Base-by-base conservation (phyloP, 2,329 filamentous ascomycete genomes). In the Sordariomycetes sp. region DNA sequence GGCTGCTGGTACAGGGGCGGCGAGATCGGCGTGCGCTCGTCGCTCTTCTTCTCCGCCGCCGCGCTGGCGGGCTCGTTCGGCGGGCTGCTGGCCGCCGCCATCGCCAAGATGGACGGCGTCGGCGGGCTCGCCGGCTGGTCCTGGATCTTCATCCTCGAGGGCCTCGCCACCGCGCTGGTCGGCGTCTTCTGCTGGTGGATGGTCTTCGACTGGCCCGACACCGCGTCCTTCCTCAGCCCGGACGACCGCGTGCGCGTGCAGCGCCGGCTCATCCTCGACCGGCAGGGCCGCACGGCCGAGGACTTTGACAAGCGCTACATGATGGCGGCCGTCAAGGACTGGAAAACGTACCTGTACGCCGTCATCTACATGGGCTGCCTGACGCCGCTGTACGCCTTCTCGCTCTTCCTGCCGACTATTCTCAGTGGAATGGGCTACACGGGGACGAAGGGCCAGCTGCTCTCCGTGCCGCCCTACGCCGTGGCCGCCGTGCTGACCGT, bases 11-110 rank as follows among this genome's bases (percentile, higher is more conserved):
- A 94, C 65, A 87, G 83, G 67, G 79, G 90, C 43, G 81, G 79
- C n/a, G 90, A 95, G 65, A 88, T 93, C 58, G 90, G 89, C 55
- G 79, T 90, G n/a, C 82, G 90, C 37, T 84, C 87, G 46, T 88
- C 89, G 16, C 83, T 91, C 58, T 93, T 94, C 76, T 95, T 94
- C 74, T 90, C 88, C 0, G 88, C 89, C 0, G 90, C 90, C 0
- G 88, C 90, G 0, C 72, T 94, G 0, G 86, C 89, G 0, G 90
- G 90, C 1, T 90, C 86, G 0, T 90, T 90, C 62, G 87, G 87
- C 65, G 88, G 88, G 3, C 78, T 90, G 1, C 77, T 90, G 3
- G 87, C 88, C 0, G 86, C 86, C 3, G 87, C 80, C 1, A 90
- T 90, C 62, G 79, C 81, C 43, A 77, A 84, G 55, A 88, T 90